Evolutionary conservation across 1,284 basidiomycete genomes (phyloP), one percentile per base, ranked within the genome.

Genomic region (Leccinum griseonigrum): DNA sequence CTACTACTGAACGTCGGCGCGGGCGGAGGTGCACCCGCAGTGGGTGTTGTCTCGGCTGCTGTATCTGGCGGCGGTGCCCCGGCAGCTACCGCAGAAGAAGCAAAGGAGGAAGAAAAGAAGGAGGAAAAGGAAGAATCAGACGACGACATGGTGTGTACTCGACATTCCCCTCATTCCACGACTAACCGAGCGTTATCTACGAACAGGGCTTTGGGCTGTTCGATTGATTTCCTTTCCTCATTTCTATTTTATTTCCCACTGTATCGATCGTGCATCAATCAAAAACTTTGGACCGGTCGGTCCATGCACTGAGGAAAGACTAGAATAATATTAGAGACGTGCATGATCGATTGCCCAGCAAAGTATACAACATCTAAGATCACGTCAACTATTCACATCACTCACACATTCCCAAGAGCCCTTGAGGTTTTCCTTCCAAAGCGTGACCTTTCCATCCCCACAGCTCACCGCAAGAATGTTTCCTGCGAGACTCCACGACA

Each of bases 381-480:
- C 43, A 18, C 18, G 29, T 74, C 82, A 95, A 74, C 91, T 92
- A 63, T 88, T 88, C 83, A 96, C 89, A 71, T 97, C 94, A 73
- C 91, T 95, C 60, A 98, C 94, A 74, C 95, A 97, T 77, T 98
- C 97, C 94, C 97, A 99, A 26, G 84, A 81, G 22, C 94, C 92
- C 74, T 94, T 95, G 70, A 98, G 78, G 74, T 94, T 97, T 80
- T 99, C 97, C 79, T 99, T 99, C 97, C 96, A 99, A 59, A 99
- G 80, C 13, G 92, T 95, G 32, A 99, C 95, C 78, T 98, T 98
- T 29, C 97, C 97, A 75, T 99, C 97, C 14, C 96, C 97, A 76
- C 95, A 97, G 75, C 94, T 97, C 46, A 98, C 97, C 0, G 97
- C 96, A 54, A 99, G 83, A 59, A 99, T 87, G 72, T 98, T 98